Base-by-base conservation (phyloP, 495 filamentous ascomycete genomes). In the Aspergillus hancockii region DNA sequence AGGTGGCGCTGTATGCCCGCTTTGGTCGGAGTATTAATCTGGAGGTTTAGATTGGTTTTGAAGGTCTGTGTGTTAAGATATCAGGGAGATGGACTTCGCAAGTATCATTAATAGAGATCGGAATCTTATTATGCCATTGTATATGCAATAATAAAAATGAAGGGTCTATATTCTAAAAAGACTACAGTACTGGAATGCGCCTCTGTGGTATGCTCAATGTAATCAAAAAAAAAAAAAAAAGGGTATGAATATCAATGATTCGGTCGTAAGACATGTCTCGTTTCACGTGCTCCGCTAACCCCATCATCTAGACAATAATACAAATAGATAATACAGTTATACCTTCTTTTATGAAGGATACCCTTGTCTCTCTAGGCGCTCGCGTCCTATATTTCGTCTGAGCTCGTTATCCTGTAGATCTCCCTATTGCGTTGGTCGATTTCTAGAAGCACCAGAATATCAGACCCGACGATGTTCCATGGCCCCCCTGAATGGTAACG, bases 21-120 rank as follows among this genome's bases (percentile, higher is more conserved):
- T 97, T 98, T 76, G 93, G 93, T 12, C 83, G 87, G 63, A 94
- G 90, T 67, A 97, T 98, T 78, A 98, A 98, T 70, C 75, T 98
- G 63, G 93, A 98, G 73, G 90, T 89, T 63, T 97, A 79, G 85
- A 55, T 19, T 14, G 22, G 14, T 28, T 6, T 14, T 51, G 3
- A 8, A 51, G 34, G 23, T 14, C 18, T n/a, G n/a, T 9, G 23
- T 16, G 12, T 30, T 18, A 22, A 23, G 6, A 13, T 6, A 10
- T 45, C 3, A 45, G 3, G n/a, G 14, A 19, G 49, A n/a, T 51
- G 30, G 49, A n/a, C 3, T 47, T 51, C 4, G 28, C 6, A 51
- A n/a, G 14, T 23, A 22, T 47, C 21, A 8, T 47, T 23, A 45
- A 47, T 47, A 47, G 43, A 47, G 49, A 52, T 52, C 18, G 32